Percentiles rank a stretch among this genome's conserved stretches.
These are phyloP conservation scores for Zymoseptoria brevis DNA, from an alignment of 2,329 filamentous ascomycete species.

Conservation along the genomic window DNA sequence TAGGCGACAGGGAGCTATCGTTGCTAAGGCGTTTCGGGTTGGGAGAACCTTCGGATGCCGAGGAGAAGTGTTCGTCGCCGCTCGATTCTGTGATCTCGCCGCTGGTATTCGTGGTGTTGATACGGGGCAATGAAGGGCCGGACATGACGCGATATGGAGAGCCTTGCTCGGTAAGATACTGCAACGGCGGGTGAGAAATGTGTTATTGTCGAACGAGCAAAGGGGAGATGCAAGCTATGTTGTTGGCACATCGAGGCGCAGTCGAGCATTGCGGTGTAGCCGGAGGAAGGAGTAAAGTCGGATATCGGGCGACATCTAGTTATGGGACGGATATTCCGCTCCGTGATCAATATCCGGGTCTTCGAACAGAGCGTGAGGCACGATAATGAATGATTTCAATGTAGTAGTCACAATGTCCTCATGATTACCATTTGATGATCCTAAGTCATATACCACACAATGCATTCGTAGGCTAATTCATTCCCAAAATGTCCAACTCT, in stretches of 20 bases:
- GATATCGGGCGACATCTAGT: not conserved
- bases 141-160: slow-evolving; percentile 15
- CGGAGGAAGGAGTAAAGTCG: not conserved
- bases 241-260: not conserved
- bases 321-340: not conserved
- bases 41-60: slow-evolving; percentile 50
- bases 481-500: not conserved
- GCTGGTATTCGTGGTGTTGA: slow-evolving; percentile 24
- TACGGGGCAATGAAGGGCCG: slow-evolving; percentile 22
- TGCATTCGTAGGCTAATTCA: not conserved
- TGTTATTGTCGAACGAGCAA: not conserved
- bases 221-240: not conserved
- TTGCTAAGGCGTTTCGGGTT: slow-evolving; percentile 31
- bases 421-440: not conserved
- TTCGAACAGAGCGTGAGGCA: not conserved
- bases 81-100: slow-evolving; percentile 16
- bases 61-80: slow-evolving; percentile 57
- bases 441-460: not conserved
- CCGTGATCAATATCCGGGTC: not conserved
- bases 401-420: not conserved
- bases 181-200: not conserved
- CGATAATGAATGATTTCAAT: not conserved
- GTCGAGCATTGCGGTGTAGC: not conserved
- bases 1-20: slow-evolving; percentile 39
- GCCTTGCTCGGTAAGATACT: not conserved